Evolutionary conservation across 1,139 yeast genomes (phyloP), one percentile per base, ranked within the genome.

Genomic region (Geotrichum cucujoidarum): DNA sequence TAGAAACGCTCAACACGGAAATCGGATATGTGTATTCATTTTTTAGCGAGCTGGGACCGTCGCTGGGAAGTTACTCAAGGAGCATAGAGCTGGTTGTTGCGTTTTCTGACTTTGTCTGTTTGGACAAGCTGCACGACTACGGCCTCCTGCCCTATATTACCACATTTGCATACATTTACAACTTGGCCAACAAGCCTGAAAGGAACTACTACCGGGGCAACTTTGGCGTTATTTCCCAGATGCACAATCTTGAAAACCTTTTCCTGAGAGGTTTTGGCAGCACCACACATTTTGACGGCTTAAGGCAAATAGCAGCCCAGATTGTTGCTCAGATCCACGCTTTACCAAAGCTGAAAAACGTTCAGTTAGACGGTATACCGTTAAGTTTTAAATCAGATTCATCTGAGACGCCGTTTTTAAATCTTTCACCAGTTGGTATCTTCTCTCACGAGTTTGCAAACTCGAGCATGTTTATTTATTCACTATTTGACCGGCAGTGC

Each of bases 111-210:
- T 39, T 39, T 29, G 43, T 39, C 5, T 29, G 25, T 35, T 35
- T 39, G 4, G 43, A 39, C 35, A 39, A 39, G 17, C 16, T 39
- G 17, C 16, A 20, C 25, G 43, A 39, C 16, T 39, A 39, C 24
- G 43, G 43, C 2, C 34, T 39, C 11, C 16, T 39, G 18, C 43
- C 43, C 6, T 30, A 22, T 31, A 39, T 39, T 3, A 14, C 43
- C 24, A 29, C 35, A 17, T 39, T 39, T 30, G 43, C 35, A 11
- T 39, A 39, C 17, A 24, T 39, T n/a, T 39, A 29, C 34, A 39
- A 39, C 35, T 16, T 39, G 2, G 35, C 13, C 10, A 30, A 39
- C 27, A 39, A 39, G 18, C 34, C 43, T 16, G 43, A 29, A 16
- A 11, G 6, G 6, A 5, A n/a, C 2, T 39, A 29, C 22, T 25